Percentiles rank a stretch among this genome's conserved stretches.
Evolutionary conservation across 768 basidiomycete genomes (phyloP).

Genomic region (Leccinum uliginosum): DNA sequence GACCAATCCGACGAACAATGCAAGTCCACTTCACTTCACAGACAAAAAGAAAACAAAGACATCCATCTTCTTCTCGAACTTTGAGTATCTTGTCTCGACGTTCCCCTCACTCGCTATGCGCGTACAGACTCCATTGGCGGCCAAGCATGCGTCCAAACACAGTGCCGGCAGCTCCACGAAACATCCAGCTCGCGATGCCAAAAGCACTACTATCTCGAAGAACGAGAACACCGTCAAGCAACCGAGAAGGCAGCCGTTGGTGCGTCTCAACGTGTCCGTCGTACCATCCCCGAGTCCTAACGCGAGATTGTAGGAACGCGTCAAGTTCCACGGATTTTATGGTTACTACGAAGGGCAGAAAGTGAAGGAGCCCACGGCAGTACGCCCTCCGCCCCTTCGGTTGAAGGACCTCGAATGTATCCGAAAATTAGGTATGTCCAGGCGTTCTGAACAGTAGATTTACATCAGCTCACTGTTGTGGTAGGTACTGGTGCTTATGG

Average conservation of each 20-base stretch:
- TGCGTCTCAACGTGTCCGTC: neutral
- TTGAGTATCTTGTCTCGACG: neutral
- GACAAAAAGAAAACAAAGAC: neutral
- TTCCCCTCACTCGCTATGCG: constrained; percentile 13
- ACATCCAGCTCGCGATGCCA: constrained; percentile 14
- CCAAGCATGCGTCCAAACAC: constrained; percentile 6
- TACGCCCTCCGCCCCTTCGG: constrained; percentile 34
- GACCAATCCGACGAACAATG: constrained; percentile 22
- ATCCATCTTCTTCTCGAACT: neutral
- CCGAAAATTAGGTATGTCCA: constrained; percentile 35
- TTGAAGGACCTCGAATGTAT: constrained; percentile 41
- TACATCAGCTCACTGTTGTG: constrained; percentile 1
- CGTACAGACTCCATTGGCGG: constrained; percentile 4
- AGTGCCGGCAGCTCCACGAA: constrained; percentile 1
- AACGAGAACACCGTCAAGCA: constrained; percentile 4
- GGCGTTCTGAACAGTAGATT: neutral
- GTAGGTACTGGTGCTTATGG: constrained; percentile 41
- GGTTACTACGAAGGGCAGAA: constrained; percentile 9
- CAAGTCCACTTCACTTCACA: neutral
- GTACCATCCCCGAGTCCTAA: neutral
- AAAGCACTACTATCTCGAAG: constrained; percentile 3
- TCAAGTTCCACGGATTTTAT: constrained; percentile 7
- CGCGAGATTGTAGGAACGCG: constrained; percentile 15
- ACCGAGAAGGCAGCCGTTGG: constrained; percentile 1
- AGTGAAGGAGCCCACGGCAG: constrained; percentile 27